Evolutionary conservation across 352 stramenopile species (phyloP).

Genomic region (Phytophthora parvispora): DNA sequence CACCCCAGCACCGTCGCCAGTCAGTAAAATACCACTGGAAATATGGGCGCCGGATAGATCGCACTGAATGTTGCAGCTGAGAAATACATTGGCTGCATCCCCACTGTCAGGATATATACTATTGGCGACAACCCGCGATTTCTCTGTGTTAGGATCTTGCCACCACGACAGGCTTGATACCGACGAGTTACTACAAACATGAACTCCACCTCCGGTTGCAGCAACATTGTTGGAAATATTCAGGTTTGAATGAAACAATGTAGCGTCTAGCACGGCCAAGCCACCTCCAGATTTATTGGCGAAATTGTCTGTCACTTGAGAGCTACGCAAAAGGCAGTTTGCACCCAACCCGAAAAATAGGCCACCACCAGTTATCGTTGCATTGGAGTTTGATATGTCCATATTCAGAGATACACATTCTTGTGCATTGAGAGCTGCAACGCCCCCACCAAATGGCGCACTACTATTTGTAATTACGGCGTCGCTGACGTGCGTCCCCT

Average conservation of each 20-base stretch:
- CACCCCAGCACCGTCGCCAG: constrained; percentile 38
- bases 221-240: constrained; percentile 35
- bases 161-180: constrained; percentile 3
- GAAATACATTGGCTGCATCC: constrained; percentile 39
- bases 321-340: constrained; percentile 38
- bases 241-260: constrained; percentile 45
- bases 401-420: constrained; percentile 26
- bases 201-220: constrained; percentile 35
- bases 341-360: constrained; percentile 30
- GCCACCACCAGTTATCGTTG: constrained; percentile 39
- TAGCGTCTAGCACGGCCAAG: constrained; percentile 35
- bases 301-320: constrained; percentile 24
- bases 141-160: neutral
- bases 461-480: constrained; percentile 12
- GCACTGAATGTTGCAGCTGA: constrained; percentile 33
- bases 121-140: constrained; percentile 43
- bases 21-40: constrained; percentile 18
- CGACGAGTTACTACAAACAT: constrained; percentile 13
- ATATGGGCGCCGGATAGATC: constrained; percentile 30
- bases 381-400: constrained; percentile 27
- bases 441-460: constrained; percentile 38
- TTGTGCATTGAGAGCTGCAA: constrained; percentile 24
- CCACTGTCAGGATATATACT: neutral
- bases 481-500: constrained; percentile 19
- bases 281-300: constrained; percentile 41